Percentiles rank a stretch among this genome's conserved stretches.
phyloP scores from a whole-genome alignment of 257 asterid genomes.

The Nicotiana paniculata region DNA sequence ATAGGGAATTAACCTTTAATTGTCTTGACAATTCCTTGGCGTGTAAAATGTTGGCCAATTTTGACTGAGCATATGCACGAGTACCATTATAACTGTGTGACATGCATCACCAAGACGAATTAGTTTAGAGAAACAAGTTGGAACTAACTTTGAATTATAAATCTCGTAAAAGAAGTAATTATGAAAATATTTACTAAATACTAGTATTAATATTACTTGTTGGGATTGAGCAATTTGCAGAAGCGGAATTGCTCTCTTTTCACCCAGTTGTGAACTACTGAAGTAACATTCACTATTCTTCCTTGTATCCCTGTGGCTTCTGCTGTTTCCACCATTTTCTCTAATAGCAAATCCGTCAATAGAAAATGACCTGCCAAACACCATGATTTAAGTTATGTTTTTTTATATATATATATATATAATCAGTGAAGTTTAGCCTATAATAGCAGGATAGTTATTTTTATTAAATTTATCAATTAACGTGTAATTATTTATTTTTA shows the following conservation, averaged over 20 bases:
- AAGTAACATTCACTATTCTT: slow-evolving; percentile 84
- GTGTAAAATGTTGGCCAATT: slow-evolving; percentile 79
- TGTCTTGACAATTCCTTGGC: slow-evolving; percentile 85
- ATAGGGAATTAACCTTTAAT: slow-evolving; percentile 41
- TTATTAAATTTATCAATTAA: too few species aligned
- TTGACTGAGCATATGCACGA: slow-evolving; percentile 83
- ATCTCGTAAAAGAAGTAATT: background rate
- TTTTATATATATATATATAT: too few species aligned
- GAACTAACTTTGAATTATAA: background rate
- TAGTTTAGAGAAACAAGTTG: background rate
- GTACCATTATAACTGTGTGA: slow-evolving; percentile 77
- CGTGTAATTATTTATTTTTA: too few species aligned
- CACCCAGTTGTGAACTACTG: slow-evolving; percentile 86
- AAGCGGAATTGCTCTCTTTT: slow-evolving; percentile 45
- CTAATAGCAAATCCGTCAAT: slow-evolving; percentile 73
- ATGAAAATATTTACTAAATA: background rate
- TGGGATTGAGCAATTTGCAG: slow-evolving; percentile 56
- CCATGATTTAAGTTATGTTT: background rate
- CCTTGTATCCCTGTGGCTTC: slow-evolving; percentile 59
- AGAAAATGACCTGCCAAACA: slow-evolving; percentile 68
- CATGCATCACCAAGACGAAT: background rate
- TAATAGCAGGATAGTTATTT: too few species aligned
- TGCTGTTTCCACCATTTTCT: slow-evolving; percentile 80
- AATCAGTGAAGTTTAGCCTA: too few species aligned
- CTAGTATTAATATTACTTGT: slow-evolving; percentile 32